A percentile compares a stretch with the other conserved stretches of the same genome.
Conservation (phyloP, 192 early-diverging fungal genomes). For the Mortierella antarctica region DNA sequence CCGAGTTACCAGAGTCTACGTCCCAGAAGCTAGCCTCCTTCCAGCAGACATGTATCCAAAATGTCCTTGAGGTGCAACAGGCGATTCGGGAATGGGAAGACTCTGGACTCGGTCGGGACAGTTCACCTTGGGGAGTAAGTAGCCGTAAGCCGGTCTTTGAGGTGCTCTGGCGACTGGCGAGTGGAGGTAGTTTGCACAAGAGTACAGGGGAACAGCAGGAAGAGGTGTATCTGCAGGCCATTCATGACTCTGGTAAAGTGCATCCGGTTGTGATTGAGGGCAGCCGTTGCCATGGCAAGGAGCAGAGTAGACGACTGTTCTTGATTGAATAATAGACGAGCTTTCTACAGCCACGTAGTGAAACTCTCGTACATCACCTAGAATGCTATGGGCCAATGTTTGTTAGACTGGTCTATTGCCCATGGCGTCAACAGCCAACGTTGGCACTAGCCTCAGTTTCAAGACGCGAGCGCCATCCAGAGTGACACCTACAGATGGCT, state of each 20-base stretch:
- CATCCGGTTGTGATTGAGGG: slow-evolving; percentile 38
- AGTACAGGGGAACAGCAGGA: background rate
- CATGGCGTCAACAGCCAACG: too few relatives aligned
- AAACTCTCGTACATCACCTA: too few relatives aligned
- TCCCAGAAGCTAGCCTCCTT: background rate
- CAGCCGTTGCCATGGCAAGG: slow-evolving; percentile 8
- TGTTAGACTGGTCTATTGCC: too few relatives aligned
- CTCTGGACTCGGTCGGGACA: background rate
- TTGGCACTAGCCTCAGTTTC: too few relatives aligned
- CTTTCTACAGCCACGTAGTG: background rate
- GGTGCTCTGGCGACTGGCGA: slow-evolving; percentile 28
- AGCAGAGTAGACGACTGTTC: slow-evolving; percentile 12
- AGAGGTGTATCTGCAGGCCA: background rate
- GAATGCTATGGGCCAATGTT: too few relatives aligned
- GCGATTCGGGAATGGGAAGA: slow-evolving; percentile 20
- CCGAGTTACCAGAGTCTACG: background rate
- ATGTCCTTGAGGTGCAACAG: slow-evolving; percentile 13
- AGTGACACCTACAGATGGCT: too few relatives aligned
- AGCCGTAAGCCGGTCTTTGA: slow-evolving; percentile 46
- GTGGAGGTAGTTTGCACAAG: slow-evolving; percentile 18
- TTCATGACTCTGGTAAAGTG: slow-evolving; percentile 19
- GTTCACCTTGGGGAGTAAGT: slow-evolving; percentile 47
- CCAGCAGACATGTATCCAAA: slow-evolving; percentile 12
- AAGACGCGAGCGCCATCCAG: too few relatives aligned
- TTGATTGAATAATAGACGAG: slow-evolving; percentile 27